phyloP scores from a whole-genome alignment of 2,329 filamentous ascomycete genomes.

The Aspergillus sp. region DNA sequence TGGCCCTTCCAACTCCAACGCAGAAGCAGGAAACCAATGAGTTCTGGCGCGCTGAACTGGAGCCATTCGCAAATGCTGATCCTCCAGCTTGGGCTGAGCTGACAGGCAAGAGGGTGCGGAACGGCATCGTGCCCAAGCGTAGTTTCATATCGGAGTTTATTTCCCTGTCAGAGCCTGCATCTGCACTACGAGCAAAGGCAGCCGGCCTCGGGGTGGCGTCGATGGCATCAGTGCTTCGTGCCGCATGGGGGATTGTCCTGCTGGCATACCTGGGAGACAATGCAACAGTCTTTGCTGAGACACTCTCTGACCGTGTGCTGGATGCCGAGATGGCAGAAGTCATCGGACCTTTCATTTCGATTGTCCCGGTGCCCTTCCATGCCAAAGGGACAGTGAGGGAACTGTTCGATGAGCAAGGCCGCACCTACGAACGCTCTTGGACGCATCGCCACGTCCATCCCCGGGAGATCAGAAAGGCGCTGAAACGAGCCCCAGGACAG shows the following conservation, averaged over 20 bases:
- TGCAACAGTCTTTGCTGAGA: conserved; percentile 32
- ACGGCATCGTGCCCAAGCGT: conserved; percentile 13
- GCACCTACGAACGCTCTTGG: conserved; percentile 25
- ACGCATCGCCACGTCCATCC: conserved; percentile 30
- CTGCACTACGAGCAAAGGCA: conserved; percentile 21
- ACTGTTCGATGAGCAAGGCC: conserved; percentile 25
- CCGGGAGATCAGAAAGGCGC: conserved; percentile 27
- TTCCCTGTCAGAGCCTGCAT: conserved; percentile 14
- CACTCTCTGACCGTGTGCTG: conserved; percentile 32
- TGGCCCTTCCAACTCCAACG: conserved; percentile 20
- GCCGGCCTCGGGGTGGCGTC: conserved; percentile 28
- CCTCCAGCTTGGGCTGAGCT: conserved; percentile 29
- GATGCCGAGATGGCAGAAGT: conserved; percentile 27
- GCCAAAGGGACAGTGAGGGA: conserved; percentile 24
- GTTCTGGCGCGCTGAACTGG: conserved; percentile 28
- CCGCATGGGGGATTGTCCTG: conserved; percentile 30
- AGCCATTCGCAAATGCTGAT: conserved; percentile 24
- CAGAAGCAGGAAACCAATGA: conserved; percentile 15
- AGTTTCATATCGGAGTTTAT: conserved; percentile 21
- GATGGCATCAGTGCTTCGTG: conserved; percentile 28
- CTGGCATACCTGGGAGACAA: conserved; percentile 28
- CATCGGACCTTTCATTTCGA: conserved; percentile 34
- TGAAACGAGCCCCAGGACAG: conserved; percentile 25
- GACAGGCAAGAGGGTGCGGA: conserved; percentile 18
- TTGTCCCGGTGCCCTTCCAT: conserved; percentile 35